Evolutionary conservation across 345 rosid species (phyloP), one percentile per base, ranked within the genome.

Genomic region (Viola odorata): DNA sequence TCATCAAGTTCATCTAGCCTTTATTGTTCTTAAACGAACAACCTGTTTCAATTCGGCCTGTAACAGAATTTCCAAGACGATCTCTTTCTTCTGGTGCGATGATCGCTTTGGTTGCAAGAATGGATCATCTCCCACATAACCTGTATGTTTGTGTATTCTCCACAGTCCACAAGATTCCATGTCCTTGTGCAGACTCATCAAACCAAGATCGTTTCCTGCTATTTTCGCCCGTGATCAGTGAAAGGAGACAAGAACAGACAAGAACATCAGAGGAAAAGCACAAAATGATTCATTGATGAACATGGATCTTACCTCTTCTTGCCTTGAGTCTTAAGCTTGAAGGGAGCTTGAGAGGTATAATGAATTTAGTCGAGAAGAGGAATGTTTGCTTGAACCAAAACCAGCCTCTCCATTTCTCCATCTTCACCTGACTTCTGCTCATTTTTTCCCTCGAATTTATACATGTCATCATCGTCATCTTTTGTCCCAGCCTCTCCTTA

Each of bases 71-170:
- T 75, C 75, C 77, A 66, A 23, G 37, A 61, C 12, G 67, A 13
- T 53, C 55, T 69, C 47, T 60, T 65, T 8, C 64, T 73, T 42
- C 69, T 62, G 45, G 57, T 63, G 62, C 13, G 54, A 15, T 48
- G 17, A 45, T 14, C 32, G 45, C 38, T 54, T 6, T 60, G 69
- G 36, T 81, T 58, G 41, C 50, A 60, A 62, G 83, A 57, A 37
- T 83, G 86, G 68, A 86, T 45, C 69, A 86, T 73, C 54, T 80
- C 75, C 88, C 88, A 83, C 88, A 83, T 76, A 62, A 86, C 88
- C 58, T 77, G 78, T 60, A 81, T 81, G 61, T 86, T 88, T 67
- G 69, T 74, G 41, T 81, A 83, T 55, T 77, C 88, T 4, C 69
- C 63, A 50, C 84, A 83, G 12, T 4, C 69, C 63, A 50, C 84